Evolutionary conservation across 2,329 filamentous ascomycete genomes (phyloP), one percentile per base, ranked within the genome.

Genomic region (Macrophomina tecta): DNA sequence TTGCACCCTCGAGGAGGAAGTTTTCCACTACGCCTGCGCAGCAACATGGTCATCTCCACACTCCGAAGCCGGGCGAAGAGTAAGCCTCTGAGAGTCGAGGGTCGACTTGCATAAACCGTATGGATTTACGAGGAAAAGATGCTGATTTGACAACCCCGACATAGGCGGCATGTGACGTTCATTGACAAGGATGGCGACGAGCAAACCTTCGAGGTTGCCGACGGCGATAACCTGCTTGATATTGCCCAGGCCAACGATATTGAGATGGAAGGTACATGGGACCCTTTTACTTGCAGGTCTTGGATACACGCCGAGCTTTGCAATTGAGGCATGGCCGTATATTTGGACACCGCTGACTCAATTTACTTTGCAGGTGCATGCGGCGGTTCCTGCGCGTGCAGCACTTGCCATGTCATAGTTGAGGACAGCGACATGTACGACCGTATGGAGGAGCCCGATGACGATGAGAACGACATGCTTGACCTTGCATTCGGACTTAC

Each of bases 231-330:
- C 79, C 84, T 99, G 64, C 85, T 99, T 65, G 94, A 98, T 75
- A 94, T 99, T 75, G 95, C 94, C 28, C 94, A 97, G 78, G 92
- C 91, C 53, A 88, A 98, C 79, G 94, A 98, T 75, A 83, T 99
- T 49, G 95, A 99, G 79, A 98, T 99, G 94, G 95, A 99, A 84
- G 94, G 65, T 56, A 56, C 48, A 48, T 36, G 8, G 34, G 4
- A 5, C 16, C 4, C 16, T 12, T 12, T 34, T 7, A 30, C 4
- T 58, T 38, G 52, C 38, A 28, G 55, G 23, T 23, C n/a, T n/a
- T n/a, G 6, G 6, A 6, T 5, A 5, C 16, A 9, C 38, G 14
- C n/a, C 9, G 38, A 18, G 36, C 5, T 16, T 9, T 58, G 16
- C 36, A 3, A 28, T 16, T 28, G 34, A 14, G 12, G 30, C 49